These are phyloP conservation scores for Hymenoscyphus linearis DNA, from an alignment of 2,329 filamentous ascomycete species.

Conservation along the genomic window DNA sequence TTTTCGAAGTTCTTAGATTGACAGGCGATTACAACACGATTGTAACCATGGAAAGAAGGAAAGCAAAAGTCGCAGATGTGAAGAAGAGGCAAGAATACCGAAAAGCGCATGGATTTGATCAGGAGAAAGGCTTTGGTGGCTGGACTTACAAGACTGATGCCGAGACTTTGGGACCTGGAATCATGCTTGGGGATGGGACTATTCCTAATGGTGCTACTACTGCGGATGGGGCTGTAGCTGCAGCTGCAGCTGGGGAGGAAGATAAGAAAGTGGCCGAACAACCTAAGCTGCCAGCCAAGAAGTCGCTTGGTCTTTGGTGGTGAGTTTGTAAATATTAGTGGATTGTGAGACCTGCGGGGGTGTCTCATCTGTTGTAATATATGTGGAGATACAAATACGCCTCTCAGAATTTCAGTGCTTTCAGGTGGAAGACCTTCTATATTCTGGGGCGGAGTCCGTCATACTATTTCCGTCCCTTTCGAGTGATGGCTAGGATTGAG, in stretches of 20 bases:
- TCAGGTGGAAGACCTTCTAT: background rate
- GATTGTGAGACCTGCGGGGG: background rate
- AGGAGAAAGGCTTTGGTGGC: slow-evolving; percentile 49
- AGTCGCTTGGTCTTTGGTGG: slow-evolving; percentile 80
- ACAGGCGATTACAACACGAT: slow-evolving; percentile 67
- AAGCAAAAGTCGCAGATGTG: slow-evolving; percentile 74
- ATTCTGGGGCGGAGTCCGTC: too few relatives aligned
- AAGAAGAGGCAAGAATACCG: slow-evolving; percentile 81
- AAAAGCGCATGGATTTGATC: slow-evolving; percentile 76
- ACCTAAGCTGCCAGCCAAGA: slow-evolving; percentile 58
- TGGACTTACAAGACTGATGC: slow-evolving; percentile 38
- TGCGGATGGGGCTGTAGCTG: slow-evolving; percentile 28
- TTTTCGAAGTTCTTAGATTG: slow-evolving; percentile 68
- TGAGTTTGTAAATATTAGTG: background rate
- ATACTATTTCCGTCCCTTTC: too few relatives aligned
- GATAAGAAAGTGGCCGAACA: slow-evolving; percentile 39
- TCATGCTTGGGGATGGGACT: slow-evolving; percentile 24
- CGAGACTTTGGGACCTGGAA: slow-evolving; percentile 30
- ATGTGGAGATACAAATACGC: background rate
- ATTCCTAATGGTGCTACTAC: slow-evolving; percentile 17
- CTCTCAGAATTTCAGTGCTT: background rate
- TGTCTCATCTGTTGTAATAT: background rate
- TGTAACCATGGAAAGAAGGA: slow-evolving; percentile 65
- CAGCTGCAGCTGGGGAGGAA: slow-evolving; percentile 30
- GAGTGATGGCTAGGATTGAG: too few relatives aligned